Evolutionary conservation across 345 rosid genomes (phyloP).

Genomic region (Salix arbutifolia): DNA sequence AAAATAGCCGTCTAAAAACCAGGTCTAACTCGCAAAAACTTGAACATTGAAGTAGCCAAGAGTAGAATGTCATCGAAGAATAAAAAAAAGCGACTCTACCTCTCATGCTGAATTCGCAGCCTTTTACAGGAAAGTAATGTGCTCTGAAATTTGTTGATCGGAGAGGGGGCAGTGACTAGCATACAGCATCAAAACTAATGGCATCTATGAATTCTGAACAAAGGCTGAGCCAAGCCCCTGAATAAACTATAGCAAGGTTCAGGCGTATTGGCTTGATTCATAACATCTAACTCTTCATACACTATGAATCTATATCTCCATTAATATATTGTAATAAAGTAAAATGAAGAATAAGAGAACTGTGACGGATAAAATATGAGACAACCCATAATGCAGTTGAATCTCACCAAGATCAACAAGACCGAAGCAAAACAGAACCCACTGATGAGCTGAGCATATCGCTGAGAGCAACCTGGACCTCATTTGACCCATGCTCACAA

Average conservation of each 20-base stretch:
- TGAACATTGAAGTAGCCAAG: not conserved
- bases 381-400: constrained; percentile 20
- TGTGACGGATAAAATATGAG: constrained; percentile 19
- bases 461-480: constrained; percentile 86
- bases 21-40: not conserved
- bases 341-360: constrained; percentile 3
- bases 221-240: constrained; percentile 15
- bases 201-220: constrained; percentile 24
- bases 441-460: constrained; percentile 80
- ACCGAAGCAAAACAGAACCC: constrained; percentile 72
- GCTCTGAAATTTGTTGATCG: not conserved
- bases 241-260: constrained; percentile 14
- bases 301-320: constrained; percentile 32
- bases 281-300: constrained; percentile 29
- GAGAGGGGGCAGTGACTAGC: constrained; percentile 8
- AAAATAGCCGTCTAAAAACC: not conserved
- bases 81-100: not conserved
- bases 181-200: constrained; percentile 36
- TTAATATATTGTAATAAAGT: constrained; percentile 6
- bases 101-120: constrained; percentile 1
- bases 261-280: constrained; percentile 17
- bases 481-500: constrained; percentile 89
- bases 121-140: constrained; percentile 19
- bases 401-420: constrained; percentile 45
- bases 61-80: not conserved